These are phyloP conservation scores for Auricularia heimuer DNA, from an alignment of 768 basidiomycete species.

Conservation along the genomic window DNA sequence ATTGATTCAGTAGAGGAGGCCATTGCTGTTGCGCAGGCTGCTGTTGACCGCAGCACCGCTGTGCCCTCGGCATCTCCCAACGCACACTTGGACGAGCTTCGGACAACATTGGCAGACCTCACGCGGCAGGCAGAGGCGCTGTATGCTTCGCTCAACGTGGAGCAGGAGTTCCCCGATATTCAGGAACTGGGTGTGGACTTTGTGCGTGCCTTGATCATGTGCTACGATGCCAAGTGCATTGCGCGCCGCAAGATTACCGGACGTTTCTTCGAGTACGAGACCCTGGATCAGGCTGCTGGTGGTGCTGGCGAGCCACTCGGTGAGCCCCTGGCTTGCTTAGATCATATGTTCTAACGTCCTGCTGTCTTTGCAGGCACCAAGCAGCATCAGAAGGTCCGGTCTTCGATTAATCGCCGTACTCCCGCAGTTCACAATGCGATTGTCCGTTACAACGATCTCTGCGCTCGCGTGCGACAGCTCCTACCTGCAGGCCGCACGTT, in stretches of 20 bases:
- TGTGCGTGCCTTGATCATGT: constrained; percentile 23
- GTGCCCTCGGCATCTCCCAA: no score
- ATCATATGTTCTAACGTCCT: neutral
- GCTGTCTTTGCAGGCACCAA: constrained; percentile 20
- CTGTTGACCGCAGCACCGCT: constrained; percentile 2
- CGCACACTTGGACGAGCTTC: constrained; percentile 13
- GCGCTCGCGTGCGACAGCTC: constrained; percentile 17
- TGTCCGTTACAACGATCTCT: constrained; percentile 20
- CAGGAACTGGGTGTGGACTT: constrained; percentile 20
- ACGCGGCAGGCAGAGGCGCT: constrained; percentile 21
- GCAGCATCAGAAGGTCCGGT: constrained; percentile 21
- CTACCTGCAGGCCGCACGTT: constrained; percentile 18
- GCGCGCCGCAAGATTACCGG: constrained; percentile 25
- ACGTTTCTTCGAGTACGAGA: constrained; percentile 30
- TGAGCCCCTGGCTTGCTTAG: constrained; percentile 8
- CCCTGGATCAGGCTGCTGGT: constrained; percentile 24
- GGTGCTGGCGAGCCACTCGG: constrained; percentile 24
- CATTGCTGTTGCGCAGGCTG: constrained; percentile 5
- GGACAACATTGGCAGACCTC: constrained; percentile 14
- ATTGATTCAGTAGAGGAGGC: constrained; percentile 18
- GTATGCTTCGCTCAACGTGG: constrained; percentile 27
- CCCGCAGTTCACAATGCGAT: constrained; percentile 23
- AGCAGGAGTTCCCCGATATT: constrained; percentile 24
- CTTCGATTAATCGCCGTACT: constrained; percentile 21
- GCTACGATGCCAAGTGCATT: constrained; percentile 30